Evolutionary conservation across 495 filamentous ascomycete genomes (phyloP).

Genomic region (Tuber microsphaerosporum): DNA sequence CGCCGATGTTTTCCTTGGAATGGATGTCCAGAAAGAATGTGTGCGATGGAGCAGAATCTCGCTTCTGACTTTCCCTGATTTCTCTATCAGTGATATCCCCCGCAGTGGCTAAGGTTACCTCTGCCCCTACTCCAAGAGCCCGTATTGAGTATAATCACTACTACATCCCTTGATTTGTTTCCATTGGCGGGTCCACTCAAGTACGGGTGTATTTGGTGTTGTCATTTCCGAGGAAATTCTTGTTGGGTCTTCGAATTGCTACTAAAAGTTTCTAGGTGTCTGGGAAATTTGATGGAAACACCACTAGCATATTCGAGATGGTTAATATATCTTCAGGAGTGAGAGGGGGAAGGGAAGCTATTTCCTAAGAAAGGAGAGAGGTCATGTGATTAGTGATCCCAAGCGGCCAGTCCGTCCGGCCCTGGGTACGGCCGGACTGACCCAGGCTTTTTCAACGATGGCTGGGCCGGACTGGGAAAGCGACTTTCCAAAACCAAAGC

Average conservation of each 20-base stretch:
- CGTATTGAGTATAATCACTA: background rate
- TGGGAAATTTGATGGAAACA: background rate
- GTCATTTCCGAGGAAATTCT: background rate
- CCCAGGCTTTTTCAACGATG: too few species aligned
- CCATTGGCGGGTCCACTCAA: background rate
- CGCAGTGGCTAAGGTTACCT: background rate
- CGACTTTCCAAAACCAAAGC: too few species aligned
- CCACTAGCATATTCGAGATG: background rate
- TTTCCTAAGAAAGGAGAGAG: background rate
- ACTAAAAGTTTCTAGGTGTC: background rate
- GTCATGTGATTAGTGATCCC: background rate
- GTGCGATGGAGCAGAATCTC: background rate
- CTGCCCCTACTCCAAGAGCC: background rate
- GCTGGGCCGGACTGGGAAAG: too few species aligned
- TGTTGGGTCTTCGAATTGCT: background rate
- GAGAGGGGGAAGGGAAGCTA: background rate
- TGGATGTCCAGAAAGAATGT: background rate
- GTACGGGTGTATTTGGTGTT: background rate
- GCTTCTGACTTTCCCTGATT: background rate
- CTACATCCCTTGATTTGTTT: background rate
- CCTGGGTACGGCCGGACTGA: too few species aligned
- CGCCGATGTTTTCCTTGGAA: background rate
- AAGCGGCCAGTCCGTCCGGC: too few species aligned
- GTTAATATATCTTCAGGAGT: background rate
- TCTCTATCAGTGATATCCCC: background rate